Base-by-base conservation (phyloP, 1,139 yeast species). In the Zygosaccharomyces sapae region DNA sequence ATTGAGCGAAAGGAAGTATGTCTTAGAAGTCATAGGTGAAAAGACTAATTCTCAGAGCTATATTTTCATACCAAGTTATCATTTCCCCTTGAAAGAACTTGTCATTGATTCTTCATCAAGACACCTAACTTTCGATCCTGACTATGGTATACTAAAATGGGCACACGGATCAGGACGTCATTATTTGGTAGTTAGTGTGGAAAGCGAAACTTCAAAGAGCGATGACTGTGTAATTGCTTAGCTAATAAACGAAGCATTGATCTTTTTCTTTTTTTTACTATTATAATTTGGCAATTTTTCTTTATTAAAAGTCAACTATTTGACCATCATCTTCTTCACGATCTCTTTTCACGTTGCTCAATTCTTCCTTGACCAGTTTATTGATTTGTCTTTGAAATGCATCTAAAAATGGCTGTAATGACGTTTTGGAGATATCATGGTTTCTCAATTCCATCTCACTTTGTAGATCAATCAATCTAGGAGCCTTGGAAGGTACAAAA, bases 401-500 rank as follows among this genome's bases (percentile, higher is more conserved):
- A 10, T 81, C 82, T 27, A 88, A 76, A 58, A 85, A 88, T 1
- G 89, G 87, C 55, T 80, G 83, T 60, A 90, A 70, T 30, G 83
- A 73, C 0, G 96, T 86, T 56, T 79, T 78, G 49, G 81, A 85
- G 63, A 76, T 79, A 55, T 80, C 84, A 39, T 66, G 63, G 4
- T 63, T 52, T 42, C 69, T 59, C 7, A 62, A 56, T 33, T 68
- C 70, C 52, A 68, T 62, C 47, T 72, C 73, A 37, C 62, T 60
- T 30, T 73, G 83, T 25, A 90, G 67, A 43, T 72, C 72, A 42
- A 80, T 70, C 48, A 90, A 73, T 46, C 83, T 86, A 6, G 98
- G 98, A 0, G 95, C 92, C 10, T 71, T 73, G 56, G 76, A 76
- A 1, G 97, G 97, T 57, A 84, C 81, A 62, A 92, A 92, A 1